phyloP scores from a whole-genome alignment of 2,329 filamentous ascomycete genomes.

The Tolypocladium amazonense region DNA sequence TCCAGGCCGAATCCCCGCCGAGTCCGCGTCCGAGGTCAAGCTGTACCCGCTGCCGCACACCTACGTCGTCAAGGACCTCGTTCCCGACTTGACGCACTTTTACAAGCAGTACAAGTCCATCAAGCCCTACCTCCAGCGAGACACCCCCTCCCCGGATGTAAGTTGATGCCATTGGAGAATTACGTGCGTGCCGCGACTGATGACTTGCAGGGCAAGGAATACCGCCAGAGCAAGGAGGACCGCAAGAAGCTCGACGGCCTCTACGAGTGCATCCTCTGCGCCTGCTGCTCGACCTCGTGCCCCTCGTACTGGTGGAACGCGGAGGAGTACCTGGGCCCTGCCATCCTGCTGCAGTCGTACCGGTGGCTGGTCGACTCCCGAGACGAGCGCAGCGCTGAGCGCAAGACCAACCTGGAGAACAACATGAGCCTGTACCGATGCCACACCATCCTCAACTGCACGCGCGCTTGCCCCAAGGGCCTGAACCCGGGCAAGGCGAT shows the following conservation, averaged over 20 bases:
- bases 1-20: constrained; percentile 83
- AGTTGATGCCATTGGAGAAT: constrained; percentile 21
- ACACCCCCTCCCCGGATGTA: constrained; percentile 75
- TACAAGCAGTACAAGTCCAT: constrained; percentile 99
- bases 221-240: constrained; percentile 82
- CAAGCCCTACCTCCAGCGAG: constrained; percentile 94
- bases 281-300: constrained; percentile 97
- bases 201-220: constrained; percentile 66
- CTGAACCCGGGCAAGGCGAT: constrained; percentile 92
- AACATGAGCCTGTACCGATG: constrained; percentile 98
- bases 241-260: constrained; percentile 95
- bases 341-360: constrained; percentile 95
- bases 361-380: constrained; percentile 92
- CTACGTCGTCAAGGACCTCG: constrained; percentile 98
- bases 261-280: constrained; percentile 98
- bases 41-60: constrained; percentile 98
- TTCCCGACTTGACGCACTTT: constrained; percentile 95
- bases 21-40: constrained; percentile 70
- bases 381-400: constrained; percentile 79
- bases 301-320: constrained; percentile 99
- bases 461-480: constrained; percentile 94
- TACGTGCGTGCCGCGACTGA: constrained; percentile 1
- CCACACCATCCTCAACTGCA: constrained; percentile 99
- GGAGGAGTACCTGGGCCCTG: constrained; percentile 95
- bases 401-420: constrained; percentile 90